Base-by-base conservation (phyloP, 2,329 filamentous ascomycete genomes). In the Orbilia quercus region DNA sequence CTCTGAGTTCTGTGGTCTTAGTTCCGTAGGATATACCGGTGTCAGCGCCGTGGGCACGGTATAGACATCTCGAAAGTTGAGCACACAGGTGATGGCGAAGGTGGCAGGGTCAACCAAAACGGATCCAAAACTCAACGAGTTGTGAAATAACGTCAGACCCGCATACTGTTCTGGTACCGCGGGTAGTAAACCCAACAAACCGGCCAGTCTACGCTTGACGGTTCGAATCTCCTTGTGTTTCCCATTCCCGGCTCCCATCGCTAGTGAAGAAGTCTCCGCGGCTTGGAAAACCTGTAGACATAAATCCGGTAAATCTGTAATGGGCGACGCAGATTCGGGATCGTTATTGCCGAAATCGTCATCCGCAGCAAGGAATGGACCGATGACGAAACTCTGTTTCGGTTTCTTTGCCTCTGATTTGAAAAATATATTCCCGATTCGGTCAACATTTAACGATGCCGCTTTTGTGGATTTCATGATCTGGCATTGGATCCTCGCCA, bases 221-320 rank as follows among this genome's bases (percentile, higher is more conserved):
- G 59, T 59, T 28, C 69, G 44, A 16, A 73, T 55, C n/a, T 73
- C 69, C 18, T 66, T 65, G 40, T 59, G 55, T 11, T 51, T 54
- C 4, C 22, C 62, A 6, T 14, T 34, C 3, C 20, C 50, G 9
- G 53, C 45, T 16, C 34, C 31, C 14, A 51, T 36, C 16, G 48
- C 28, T 23, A 66, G 22, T 25, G 69, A 65, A 16, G 36, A 55
- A 2, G 42, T 60, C 20, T 73, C 69, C 4, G 60, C 40, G 1
- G 62, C 38, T 22, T 73, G 69, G 34, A 73, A 73, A n/a, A 73
- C 59, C 31, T 73, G 69, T 12, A 73, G 28, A 38, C 69, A 73
- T 1, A 73, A 25, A 28, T 73, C 69, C 9, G 69, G 42, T 7
- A 73, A 54, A 28, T 65, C 59, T 9, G 59, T 73, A 20, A 73